Conservation (phyloP, 176 grass and related monocot genomes). For the Bonia amplexicaulis region DNA sequence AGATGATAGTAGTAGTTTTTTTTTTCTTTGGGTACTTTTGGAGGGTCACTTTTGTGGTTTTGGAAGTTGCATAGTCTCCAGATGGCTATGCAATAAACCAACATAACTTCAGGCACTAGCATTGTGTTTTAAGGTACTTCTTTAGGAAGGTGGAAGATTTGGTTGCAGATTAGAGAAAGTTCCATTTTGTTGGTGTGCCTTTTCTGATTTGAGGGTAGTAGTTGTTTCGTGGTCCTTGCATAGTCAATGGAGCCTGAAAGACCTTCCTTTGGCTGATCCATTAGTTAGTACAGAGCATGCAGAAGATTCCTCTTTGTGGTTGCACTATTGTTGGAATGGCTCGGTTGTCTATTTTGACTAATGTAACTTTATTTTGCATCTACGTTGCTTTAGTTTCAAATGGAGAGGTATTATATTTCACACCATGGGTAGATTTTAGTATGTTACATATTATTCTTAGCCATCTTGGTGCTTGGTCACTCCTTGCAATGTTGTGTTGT, state of each 20-base stretch:
- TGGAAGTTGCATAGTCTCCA: too few species aligned
- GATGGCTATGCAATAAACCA: too few species aligned
- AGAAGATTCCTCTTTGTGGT: background rate
- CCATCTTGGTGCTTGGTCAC: background rate
- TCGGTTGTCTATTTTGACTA: background rate
- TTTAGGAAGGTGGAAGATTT: background rate
- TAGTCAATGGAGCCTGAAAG: background rate
- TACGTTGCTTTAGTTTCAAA: background rate
- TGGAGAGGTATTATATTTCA: background rate
- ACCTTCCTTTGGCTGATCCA: background rate
- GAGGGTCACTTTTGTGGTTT: too few species aligned
- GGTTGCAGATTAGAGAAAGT: constrained; percentile 4
- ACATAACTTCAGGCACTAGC: too few species aligned
- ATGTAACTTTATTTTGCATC: background rate
- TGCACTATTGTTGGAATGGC: background rate
- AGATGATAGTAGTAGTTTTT: background rate
- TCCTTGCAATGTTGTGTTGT: background rate
- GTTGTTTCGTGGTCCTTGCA: constrained; percentile 4
- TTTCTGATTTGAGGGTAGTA: background rate
- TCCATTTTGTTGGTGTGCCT: background rate
- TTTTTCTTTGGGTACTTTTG: background rate
- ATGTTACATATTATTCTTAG: background rate
- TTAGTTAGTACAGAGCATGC: background rate
- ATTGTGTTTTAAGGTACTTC: background rate
- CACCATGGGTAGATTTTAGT: background rate